Percentiles rank a stretch among this genome's conserved stretches.
Evolutionary conservation across 1,284 basidiomycete species (phyloP).

Genomic region (Inonotus hispidus): DNA sequence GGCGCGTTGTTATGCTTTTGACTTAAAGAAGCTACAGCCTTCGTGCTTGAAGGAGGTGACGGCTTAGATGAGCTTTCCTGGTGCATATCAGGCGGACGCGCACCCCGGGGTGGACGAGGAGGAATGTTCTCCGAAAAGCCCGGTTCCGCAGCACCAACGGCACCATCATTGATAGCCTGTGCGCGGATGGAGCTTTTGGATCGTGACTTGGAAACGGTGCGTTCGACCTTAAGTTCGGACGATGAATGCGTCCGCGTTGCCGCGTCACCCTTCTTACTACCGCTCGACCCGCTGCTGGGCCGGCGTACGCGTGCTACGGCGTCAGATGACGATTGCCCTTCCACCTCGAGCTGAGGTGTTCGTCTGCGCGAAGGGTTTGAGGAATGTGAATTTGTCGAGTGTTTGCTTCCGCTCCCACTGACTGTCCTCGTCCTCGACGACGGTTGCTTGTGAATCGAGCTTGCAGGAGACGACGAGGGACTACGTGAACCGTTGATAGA

Average conservation of each 20-base stretch:
- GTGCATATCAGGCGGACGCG: neutral
- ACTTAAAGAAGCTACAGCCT: neutral
- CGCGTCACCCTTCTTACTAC: neutral
- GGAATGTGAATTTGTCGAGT: neutral
- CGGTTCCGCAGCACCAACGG: neutral
- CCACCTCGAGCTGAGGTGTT: neutral
- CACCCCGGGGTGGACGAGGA: neutral
- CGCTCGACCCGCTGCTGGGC: neutral
- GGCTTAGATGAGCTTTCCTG: neutral
- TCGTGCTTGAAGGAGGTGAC: neutral
- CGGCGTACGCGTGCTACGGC: neutral
- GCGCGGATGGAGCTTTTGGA: neutral
- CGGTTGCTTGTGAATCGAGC: neutral
- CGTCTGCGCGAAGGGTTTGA: slow-evolving; percentile 6
- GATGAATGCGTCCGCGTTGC: slow-evolving; percentile 10
- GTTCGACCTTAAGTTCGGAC: slow-evolving; percentile 11
- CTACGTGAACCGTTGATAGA: neutral
- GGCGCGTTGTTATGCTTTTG: neutral
- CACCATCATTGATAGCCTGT: neutral
- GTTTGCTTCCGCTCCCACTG: neutral
- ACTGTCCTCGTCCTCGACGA: neutral
- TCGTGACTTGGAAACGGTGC: neutral
- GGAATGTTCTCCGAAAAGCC: neutral
- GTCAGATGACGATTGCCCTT: neutral
- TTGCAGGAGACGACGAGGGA: neutral